Evolutionary conservation across 2,329 filamentous ascomycete genomes (phyloP), one percentile per base, ranked within the genome.

Genomic region (Teratosphaeria epicoccoides): DNA sequence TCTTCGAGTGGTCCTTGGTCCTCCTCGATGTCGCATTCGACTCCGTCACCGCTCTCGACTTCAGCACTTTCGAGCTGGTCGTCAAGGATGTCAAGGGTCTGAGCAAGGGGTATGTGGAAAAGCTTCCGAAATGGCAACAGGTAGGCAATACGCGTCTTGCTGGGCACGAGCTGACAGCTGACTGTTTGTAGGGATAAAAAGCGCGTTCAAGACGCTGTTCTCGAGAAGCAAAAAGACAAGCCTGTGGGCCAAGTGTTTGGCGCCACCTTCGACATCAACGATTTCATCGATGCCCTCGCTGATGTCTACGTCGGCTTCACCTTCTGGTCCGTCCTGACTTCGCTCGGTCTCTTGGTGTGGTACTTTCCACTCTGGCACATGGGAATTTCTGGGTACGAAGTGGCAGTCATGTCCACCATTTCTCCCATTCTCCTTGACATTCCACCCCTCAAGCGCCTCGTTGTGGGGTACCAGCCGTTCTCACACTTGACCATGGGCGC

Each of bases 321-420:
- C 51, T 97, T 97, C 71, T 98, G 93, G 93, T 89, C 90, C 9
- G 86, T 91, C 66, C 75, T 96, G 58, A 98, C 93, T 53, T 88
- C 88, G 55, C 76, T 98, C 49, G 90, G 88, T 24, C 76, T 98
- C 44, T 77, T 87, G 43, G 85, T 98, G 44, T 98, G 93, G 93
- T 98, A 94, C 70, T 98, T 98, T 68, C 93, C 93, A 12, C 80
- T 98, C 10, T 98, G 93, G 93, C 83, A 96, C 68, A 98, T 98
- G 93, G 93, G 93, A 24, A 94, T 98, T 55, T 97, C 91, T 3
- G 93, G 93, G 56, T 98, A 93, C 66, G 93, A 98, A 71, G 85
- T 83, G 43, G 77, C 95, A 59, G 84, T 98, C 63, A 85, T 97
- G 82, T 81, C 79, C 47, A 91, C 88, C 3, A 70, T 91, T 49